phyloP scores from a whole-genome alignment of 192 early-diverging fungal genomes.

The Thamnidium elegans region DNA sequence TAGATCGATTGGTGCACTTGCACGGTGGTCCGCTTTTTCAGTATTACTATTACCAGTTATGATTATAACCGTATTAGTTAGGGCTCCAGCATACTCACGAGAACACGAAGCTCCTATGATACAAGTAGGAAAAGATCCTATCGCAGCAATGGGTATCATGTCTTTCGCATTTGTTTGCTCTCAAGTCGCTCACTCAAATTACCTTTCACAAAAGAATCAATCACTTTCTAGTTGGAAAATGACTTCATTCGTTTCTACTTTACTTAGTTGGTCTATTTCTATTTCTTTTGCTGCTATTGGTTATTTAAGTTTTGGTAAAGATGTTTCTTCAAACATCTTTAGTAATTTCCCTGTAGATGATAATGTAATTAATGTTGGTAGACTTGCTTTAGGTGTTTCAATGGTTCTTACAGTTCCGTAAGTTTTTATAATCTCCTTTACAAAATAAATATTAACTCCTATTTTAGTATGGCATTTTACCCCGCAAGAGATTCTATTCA shows the following conservation, averaged over 20 bases:
- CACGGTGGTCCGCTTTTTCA: constrained; percentile 52
- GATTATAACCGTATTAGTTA: constrained; percentile 53
- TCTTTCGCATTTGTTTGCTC: constrained; percentile 65
- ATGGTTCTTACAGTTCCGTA: constrained; percentile 60
- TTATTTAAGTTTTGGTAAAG: constrained; percentile 58
- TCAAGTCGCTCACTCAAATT: constrained; percentile 60
- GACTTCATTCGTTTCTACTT: constrained; percentile 48
- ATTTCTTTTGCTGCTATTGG: constrained; percentile 59
- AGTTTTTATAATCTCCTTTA: constrained; percentile 15
- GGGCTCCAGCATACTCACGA: constrained; percentile 49
- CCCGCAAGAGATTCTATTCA: constrained; percentile 47
- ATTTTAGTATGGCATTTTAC: constrained; percentile 40
- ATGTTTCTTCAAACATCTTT: constrained; percentile 61
- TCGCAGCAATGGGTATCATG: constrained; percentile 64
- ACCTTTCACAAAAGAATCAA: constrained; percentile 46
- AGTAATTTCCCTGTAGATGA: constrained; percentile 63
- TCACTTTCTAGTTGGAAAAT: constrained; percentile 45
- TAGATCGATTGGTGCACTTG: constrained; percentile 58
- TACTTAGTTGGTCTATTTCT: constrained; percentile 48
- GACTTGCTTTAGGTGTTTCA: constrained; percentile 56
- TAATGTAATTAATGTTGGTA: constrained; percentile 55
- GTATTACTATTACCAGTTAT: constrained; percentile 63
- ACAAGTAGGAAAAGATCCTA: constrained; percentile 54
- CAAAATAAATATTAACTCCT: constrained; percentile 8
- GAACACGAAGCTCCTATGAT: constrained; percentile 51